Evolutionary conservation across 2,329 filamentous ascomycete genomes (phyloP).

Genomic region (Monilinia laxa): DNA sequence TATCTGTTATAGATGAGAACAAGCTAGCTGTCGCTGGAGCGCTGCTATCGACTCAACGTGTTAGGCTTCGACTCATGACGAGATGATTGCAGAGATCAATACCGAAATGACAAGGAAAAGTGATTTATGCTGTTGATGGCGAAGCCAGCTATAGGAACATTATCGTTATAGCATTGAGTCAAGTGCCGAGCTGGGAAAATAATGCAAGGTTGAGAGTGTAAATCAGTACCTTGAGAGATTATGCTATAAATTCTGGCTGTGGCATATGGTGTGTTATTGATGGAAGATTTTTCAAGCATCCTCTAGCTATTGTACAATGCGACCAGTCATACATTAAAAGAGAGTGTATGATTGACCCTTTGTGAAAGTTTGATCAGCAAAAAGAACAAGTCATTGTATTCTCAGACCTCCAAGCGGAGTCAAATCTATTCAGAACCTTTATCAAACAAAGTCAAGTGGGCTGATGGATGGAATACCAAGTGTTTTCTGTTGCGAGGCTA

Average conservation of each 20-base stretch:
- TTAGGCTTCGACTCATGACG: background rate
- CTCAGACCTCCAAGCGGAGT: background rate
- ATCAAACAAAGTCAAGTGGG: background rate
- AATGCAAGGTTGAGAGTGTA: background rate
- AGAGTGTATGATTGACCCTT: background rate
- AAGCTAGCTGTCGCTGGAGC: background rate
- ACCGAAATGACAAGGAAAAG: background rate
- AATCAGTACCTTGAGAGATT: background rate
- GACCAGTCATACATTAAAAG: too few relatives aligned
- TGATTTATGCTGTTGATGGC: background rate
- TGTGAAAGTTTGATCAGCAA: background rate
- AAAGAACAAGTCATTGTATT: background rate
- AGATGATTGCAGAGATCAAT: background rate
- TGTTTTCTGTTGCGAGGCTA: too few relatives aligned
- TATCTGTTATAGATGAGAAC: background rate
- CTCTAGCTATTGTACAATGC: too few relatives aligned
- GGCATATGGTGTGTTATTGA: too few relatives aligned
- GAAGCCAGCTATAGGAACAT: too few relatives aligned
- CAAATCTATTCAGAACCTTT: background rate
- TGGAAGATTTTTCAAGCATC: too few relatives aligned
- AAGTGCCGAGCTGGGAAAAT: background rate
- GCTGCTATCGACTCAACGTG: background rate
- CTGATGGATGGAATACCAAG: background rate
- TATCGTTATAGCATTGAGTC: background rate
- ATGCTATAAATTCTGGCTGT: too few relatives aligned